Base-by-base conservation (phyloP, 2,329 filamentous ascomycete species). In the Penicillium sp. region DNA sequence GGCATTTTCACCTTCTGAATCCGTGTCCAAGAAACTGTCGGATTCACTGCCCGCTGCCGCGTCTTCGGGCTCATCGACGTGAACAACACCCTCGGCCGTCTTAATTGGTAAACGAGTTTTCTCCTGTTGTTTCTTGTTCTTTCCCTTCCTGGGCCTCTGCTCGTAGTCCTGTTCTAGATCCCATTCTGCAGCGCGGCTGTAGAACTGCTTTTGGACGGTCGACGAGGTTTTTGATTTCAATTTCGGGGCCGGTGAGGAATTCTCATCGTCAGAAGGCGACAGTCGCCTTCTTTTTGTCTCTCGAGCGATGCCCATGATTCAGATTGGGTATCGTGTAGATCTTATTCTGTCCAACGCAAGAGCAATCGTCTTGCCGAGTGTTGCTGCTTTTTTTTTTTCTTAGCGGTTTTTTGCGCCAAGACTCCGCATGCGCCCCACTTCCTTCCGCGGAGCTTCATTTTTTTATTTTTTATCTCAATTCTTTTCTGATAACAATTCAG, bases 91-190 rank as follows among this genome's bases (percentile, higher is more conserved):
- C 62, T 93, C 89, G 0, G 85, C 81, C 0, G 90, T 95, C 74
- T 94, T 95, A 62, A 97, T 91, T 0, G 92, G 92, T 35, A 99
- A 79, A 64, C 87, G 84, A 38, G 84, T 90, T 68, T 78, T 87
- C 68, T 92, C 89, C 68, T 78, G 87, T 68, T 92, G 89, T 65
- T 85, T 83, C 56, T 83, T 81, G 71, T 91, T 90, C 72, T 88
- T 90, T 35, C 81, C 75, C 71, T 94, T 94, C 64, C 90, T 83
- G 47, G 89, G 86, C 63, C 85, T 85, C 60, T 83, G 83, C 73
- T 96, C 91, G 78, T 97, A 97, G 71, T 90, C 88, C 69, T 96
- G 89, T 77, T 96, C 94, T 49, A 96, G 81, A 67, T 96, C 86
- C 91, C 93, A 97, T 73, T 85, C 87, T 58, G 89, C 81, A 5